Percentiles rank a stretch among this genome's conserved stretches.
Conservation (phyloP, 768 basidiomycete species). For the Russula lepida region DNA sequence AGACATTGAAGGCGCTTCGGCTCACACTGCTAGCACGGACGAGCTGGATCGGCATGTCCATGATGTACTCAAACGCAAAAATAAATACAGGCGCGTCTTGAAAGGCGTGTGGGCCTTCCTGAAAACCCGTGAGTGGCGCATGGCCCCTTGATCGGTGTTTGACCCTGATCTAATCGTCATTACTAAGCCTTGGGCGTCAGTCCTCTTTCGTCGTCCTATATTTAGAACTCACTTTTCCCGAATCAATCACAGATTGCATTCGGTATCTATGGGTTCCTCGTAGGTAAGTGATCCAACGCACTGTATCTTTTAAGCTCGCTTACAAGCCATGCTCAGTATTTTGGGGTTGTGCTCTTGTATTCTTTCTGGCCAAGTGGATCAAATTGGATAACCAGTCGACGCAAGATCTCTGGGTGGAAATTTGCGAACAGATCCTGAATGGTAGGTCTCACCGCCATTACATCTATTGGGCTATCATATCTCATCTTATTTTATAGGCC, state of each 20-base stretch:
- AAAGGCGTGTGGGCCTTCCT: slow-evolving; percentile 75
- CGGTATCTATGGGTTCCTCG: slow-evolving; percentile 69
- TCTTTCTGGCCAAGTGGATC: slow-evolving; percentile 62
- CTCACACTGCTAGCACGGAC: slow-evolving; percentile 32
- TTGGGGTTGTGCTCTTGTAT: slow-evolving; percentile 79
- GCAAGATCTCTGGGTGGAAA: slow-evolving; percentile 78
- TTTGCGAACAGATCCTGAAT: slow-evolving; percentile 67
- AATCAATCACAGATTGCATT: slow-evolving; percentile 39
- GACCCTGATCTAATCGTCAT: not conserved
- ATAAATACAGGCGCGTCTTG: slow-evolving; percentile 49
- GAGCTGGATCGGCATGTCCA: slow-evolving; percentile 71
- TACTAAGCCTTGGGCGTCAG: slow-evolving; percentile 57
- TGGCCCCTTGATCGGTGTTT: not conserved
- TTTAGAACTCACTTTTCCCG: not conserved
- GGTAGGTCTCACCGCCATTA: slow-evolving; percentile 33
- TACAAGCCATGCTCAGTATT: slow-evolving; percentile 42
- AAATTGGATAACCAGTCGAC: slow-evolving; percentile 58
- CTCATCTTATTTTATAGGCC: slow-evolving; percentile 32
- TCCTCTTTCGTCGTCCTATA: slow-evolving; percentile 8
- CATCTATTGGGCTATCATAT: not conserved
- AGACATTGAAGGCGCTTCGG: slow-evolving; percentile 25
- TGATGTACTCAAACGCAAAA: slow-evolving; percentile 57
- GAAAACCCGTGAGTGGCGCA: slow-evolving; percentile 57
- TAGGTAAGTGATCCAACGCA: slow-evolving; percentile 37
- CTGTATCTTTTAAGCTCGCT: not conserved